phyloP scores from a whole-genome alignment of 805 yeast genomes.

The Debaryomyces maramus region DNA sequence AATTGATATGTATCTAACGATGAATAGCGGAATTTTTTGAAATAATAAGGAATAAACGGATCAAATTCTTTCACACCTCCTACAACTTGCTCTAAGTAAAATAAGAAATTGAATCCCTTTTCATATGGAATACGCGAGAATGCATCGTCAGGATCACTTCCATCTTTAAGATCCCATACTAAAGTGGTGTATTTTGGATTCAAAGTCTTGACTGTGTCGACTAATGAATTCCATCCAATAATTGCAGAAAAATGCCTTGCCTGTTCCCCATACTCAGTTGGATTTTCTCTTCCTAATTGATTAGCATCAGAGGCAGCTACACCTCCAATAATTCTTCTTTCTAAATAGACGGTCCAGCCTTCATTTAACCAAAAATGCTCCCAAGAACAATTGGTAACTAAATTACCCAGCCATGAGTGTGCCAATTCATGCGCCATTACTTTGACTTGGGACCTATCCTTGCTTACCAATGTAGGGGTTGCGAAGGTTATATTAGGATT shows the following conservation, averaged over 20 bases:
- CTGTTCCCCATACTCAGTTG: slow-evolving; percentile 29
- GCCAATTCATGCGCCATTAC: slow-evolving; percentile 41
- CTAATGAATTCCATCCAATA: slow-evolving; percentile 32
- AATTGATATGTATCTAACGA: slow-evolving; percentile 29
- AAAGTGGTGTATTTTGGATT: slow-evolving; percentile 21
- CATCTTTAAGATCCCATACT: slow-evolving; percentile 20
- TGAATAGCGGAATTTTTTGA: slow-evolving; percentile 25
- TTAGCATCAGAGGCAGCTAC: slow-evolving; percentile 26
- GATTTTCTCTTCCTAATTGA: slow-evolving; percentile 16
- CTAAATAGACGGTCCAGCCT: slow-evolving; percentile 39
- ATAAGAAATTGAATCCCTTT: slow-evolving; percentile 35
- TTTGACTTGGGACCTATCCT: slow-evolving; percentile 33
- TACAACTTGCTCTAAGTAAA: slow-evolving; percentile 23
- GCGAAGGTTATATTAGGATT: slow-evolving; percentile 36
- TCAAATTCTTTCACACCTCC: slow-evolving; percentile 27
- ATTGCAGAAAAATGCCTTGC: slow-evolving; percentile 31
- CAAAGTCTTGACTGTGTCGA: slow-evolving; percentile 23
- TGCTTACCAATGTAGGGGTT: slow-evolving; percentile 34
- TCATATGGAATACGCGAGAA: slow-evolving; percentile 37
- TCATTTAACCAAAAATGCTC: slow-evolving; percentile 41
- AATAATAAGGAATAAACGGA: slow-evolving; percentile 29
- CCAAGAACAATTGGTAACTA: slow-evolving; percentile 38
- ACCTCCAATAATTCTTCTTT: slow-evolving; percentile 33
- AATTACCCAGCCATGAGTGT: slow-evolving; percentile 40
- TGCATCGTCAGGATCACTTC: slow-evolving; percentile 29